These are phyloP conservation scores for Bipolaris cookei DNA, from an alignment of 2,329 filamentous ascomycete genomes.

Conservation along the genomic window DNA sequence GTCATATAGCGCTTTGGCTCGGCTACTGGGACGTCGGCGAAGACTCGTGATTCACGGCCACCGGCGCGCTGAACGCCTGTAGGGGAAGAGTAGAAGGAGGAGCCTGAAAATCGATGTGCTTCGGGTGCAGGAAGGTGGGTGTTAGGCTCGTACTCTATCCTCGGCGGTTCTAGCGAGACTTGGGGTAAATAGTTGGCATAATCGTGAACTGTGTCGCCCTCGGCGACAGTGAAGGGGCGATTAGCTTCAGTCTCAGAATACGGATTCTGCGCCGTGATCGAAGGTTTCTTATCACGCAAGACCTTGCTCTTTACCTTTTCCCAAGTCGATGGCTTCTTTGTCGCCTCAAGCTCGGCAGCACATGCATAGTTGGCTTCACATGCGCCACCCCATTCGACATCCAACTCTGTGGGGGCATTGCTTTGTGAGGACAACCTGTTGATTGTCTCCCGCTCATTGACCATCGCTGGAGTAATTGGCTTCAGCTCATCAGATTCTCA, in stretches of 20 bases:
- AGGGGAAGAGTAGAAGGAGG: not conserved
- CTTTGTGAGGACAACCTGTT: not conserved
- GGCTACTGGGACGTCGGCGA: not conserved
- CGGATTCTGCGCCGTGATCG: not conserved
- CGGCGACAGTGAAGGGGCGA: slow-evolving; percentile 10
- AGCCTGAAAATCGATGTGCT: not conserved
- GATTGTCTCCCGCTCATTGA: slow-evolving; percentile 6
- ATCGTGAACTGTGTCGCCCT: not conserved
- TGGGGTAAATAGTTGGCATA: not conserved
- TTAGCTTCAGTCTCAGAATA: not conserved
- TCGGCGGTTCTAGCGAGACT: not conserved
- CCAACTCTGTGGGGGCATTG: not conserved
- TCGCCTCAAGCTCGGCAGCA: not conserved
- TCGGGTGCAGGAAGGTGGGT: not conserved
- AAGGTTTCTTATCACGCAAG: not conserved
- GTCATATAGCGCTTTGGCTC: not conserved
- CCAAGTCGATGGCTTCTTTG: slow-evolving; percentile 6
- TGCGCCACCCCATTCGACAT: slow-evolving; percentile 6
- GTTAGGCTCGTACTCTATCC: not conserved
- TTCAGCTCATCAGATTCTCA: slow-evolving; percentile 19
- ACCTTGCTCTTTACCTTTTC: slow-evolving; percentile 4
- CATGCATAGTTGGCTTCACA: not conserved
- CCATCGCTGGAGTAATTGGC: slow-evolving; percentile 13
- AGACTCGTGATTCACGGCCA: not conserved
- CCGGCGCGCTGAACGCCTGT: not conserved